phyloP scores from a whole-genome alignment of 2,329 filamentous ascomycete genomes.

The Escovopsis sp. region DNA sequence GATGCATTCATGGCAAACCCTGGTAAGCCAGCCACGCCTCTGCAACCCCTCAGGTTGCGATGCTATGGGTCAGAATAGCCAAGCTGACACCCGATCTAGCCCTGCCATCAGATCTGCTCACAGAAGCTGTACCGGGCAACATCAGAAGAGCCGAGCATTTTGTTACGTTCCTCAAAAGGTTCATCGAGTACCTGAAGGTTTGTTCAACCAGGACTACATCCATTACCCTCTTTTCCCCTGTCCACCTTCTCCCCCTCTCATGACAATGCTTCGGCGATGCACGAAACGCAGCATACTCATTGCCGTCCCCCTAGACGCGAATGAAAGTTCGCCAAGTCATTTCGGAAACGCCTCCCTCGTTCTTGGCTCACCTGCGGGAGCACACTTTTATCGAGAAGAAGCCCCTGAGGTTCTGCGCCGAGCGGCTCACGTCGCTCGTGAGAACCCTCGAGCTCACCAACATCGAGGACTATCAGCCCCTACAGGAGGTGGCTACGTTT shows the following conservation, averaged over 20 bases:
- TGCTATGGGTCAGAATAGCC: no score
- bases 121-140: constrained; percentile 92
- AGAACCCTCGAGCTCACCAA: constrained; percentile 90
- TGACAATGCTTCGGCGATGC: no score
- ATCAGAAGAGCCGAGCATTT: constrained; percentile 95
- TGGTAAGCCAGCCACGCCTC: constrained; percentile 19
- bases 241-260: no score
- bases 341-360: constrained; percentile 89
- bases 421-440: constrained; percentile 84
- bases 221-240: no score
- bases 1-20: constrained; percentile 97
- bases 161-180: constrained; percentile 82
- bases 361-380: constrained; percentile 82
- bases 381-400: constrained; percentile 97
- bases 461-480: constrained; percentile 91
- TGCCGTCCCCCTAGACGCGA: constrained; percentile 44
- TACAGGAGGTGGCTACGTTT: constrained; percentile 96
- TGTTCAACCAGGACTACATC: no score
- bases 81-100: constrained; percentile 30
- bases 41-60: neutral
- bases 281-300: neutral
- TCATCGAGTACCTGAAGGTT: constrained; percentile 88
- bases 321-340: constrained; percentile 98
- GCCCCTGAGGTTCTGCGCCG: constrained; percentile 83
- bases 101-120: constrained; percentile 81